Percentiles rank a stretch among this genome's conserved stretches.
These are phyloP conservation scores for Immersiella caudata DNA, from an alignment of 495 filamentous ascomycete genomes.

Conservation along the genomic window DNA sequence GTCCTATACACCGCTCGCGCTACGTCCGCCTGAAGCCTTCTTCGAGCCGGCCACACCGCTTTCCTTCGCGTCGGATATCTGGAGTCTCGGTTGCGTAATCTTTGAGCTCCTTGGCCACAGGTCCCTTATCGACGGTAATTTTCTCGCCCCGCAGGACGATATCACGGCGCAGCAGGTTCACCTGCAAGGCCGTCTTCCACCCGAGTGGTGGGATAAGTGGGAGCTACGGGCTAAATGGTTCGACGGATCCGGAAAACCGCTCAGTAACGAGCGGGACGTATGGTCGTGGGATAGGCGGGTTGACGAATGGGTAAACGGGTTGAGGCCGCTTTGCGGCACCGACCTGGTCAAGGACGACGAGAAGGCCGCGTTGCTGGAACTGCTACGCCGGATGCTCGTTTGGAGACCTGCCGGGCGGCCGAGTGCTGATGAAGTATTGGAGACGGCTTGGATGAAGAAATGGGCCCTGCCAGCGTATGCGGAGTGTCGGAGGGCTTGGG, in stretches of 20 bases:
- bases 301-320: conserved; percentile 19
- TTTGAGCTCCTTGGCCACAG: conserved; percentile 31
- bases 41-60: conserved; percentile 38
- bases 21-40: conserved; percentile 38
- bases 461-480: conserved; percentile 42
- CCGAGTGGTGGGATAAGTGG: conserved; percentile 40
- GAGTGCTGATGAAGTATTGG: conserved; percentile 39
- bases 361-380: conserved; percentile 37
- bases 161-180: conserved; percentile 45
- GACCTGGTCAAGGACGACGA: conserved; percentile 27
- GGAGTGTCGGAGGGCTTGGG: conserved; percentile 24
- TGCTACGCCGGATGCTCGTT: conserved; percentile 47
- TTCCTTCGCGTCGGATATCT: conserved; percentile 44
- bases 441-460: conserved; percentile 46
- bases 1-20: conserved; percentile 37
- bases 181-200: conserved; percentile 38
- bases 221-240: conserved; percentile 24
- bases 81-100: conserved; percentile 43
- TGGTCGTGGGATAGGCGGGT: conserved; percentile 22
- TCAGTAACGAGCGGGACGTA: conserved; percentile 15
- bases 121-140: conserved; percentile 21
- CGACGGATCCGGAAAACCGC: conserved; percentile 25
- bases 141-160: conserved; percentile 38
- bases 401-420: conserved; percentile 44
- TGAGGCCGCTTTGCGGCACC: conserved; percentile 18